phyloP scores from a whole-genome alignment of 768 basidiomycete species.

The Serendipita sp. region DNA sequence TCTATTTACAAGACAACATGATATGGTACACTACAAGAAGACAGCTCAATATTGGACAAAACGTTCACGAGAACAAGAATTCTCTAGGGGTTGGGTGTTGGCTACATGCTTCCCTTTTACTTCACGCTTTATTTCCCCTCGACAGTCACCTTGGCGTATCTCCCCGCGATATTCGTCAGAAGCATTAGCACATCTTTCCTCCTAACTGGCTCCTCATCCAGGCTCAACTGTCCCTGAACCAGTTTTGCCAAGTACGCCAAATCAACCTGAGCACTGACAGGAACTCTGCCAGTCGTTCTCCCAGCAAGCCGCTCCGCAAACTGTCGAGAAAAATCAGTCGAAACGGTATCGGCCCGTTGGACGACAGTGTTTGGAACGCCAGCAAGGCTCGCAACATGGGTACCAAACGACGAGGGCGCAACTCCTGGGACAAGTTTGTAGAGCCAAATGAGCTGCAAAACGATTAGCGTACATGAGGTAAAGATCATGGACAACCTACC shows the following conservation, averaged over 20 bases:
- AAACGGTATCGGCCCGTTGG: conserved; percentile 72
- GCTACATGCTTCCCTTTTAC: too few species aligned
- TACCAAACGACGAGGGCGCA: conserved; percentile 81
- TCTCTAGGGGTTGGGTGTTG: too few species aligned
- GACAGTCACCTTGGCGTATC: conserved; percentile 10
- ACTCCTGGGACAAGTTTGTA: conserved; percentile 85
- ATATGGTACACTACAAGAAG: too few species aligned
- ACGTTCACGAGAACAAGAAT: too few species aligned
- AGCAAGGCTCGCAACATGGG: conserved; percentile 88
- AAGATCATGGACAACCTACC: conserved; percentile 25
- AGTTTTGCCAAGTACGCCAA: conserved; percentile 54
- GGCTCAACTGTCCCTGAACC: conserved; percentile 18
- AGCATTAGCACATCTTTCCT: conserved; percentile 36
- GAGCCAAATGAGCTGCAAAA: conserved; percentile 64
- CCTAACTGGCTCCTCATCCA: conserved; percentile 39
- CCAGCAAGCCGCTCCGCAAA: conserved; percentile 68
- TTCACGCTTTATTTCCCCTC: too few species aligned
- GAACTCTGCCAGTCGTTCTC: conserved; percentile 39
- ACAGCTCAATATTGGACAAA: too few species aligned
- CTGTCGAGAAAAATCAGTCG: conserved; percentile 69
- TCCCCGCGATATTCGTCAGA: conserved; percentile 31
- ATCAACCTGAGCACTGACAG: conserved; percentile 76
- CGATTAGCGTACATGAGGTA: background rate
- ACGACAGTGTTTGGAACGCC: conserved; percentile 80
- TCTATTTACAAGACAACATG: too few species aligned